Conservation (phyloP, 306 rosid species). For the Herpetospermum pedunculosum region DNA sequence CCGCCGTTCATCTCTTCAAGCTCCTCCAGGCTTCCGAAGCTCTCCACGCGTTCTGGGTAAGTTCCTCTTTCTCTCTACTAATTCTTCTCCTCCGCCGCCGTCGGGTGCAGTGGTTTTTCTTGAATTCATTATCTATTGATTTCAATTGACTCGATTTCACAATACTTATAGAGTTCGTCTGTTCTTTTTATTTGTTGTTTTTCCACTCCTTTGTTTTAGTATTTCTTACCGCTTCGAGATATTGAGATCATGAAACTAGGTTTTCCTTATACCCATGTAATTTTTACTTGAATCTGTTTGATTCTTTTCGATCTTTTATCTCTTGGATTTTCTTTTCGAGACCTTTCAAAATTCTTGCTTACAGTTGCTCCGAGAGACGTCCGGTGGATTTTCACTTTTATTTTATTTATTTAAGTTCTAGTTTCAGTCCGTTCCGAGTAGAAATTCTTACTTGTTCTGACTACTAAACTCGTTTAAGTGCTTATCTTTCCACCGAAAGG, state of each 20-base stretch:
- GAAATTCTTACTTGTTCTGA: background rate
- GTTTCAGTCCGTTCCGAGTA: background rate
- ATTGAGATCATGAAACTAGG: background rate
- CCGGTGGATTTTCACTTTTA: background rate
- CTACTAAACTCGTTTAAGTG: background rate
- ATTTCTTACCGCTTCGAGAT: background rate
- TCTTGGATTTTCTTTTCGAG: background rate
- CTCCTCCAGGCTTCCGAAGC: background rate
- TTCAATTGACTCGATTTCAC: background rate
- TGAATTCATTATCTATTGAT: background rate
- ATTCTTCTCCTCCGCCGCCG: background rate
- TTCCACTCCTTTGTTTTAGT: background rate
- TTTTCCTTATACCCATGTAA: background rate
- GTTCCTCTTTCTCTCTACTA: background rate
- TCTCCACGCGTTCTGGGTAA: background rate
- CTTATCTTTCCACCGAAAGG: background rate
- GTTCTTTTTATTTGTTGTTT: background rate
- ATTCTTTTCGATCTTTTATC: background rate
- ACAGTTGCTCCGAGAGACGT: background rate
- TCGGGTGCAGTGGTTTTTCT: too few relatives aligned
- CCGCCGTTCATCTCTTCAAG: background rate
- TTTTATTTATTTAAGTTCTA: background rate
- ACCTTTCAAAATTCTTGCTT: background rate
- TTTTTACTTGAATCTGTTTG: background rate
- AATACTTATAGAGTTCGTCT: background rate